Conservation (phyloP, 345 rosid species). For the Durio zibethinus region DNA sequence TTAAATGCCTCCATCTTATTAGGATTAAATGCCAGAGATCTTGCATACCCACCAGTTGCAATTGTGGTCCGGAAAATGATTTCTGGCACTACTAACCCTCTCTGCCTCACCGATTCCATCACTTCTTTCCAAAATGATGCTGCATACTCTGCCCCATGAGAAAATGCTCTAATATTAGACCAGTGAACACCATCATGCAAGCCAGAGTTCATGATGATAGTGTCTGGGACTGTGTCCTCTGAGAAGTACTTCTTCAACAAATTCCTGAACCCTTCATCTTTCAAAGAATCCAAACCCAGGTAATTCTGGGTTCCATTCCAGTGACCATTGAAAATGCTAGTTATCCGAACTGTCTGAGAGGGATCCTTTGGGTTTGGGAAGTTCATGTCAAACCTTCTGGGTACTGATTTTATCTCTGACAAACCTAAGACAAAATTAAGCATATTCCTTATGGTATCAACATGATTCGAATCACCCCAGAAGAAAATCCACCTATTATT, state of each 20-base stretch:
- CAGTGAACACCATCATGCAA: slow-evolving; percentile 85
- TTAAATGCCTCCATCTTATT: slow-evolving; percentile 85
- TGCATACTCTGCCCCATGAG: slow-evolving; percentile 57
- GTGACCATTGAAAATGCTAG: slow-evolving; percentile 95
- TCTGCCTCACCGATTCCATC: slow-evolving; percentile 47
- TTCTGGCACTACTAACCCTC: slow-evolving; percentile 60
- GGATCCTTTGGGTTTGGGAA: slow-evolving; percentile 63
- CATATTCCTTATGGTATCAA: slow-evolving; percentile 84
- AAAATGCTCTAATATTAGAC: slow-evolving; percentile 48
- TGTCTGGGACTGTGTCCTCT: slow-evolving; percentile 66
- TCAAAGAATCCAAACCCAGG: slow-evolving; percentile 79
- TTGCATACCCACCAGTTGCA: slow-evolving; percentile 86
- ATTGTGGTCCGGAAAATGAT: slow-evolving; percentile 73
- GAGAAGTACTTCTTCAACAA: slow-evolving; percentile 69
- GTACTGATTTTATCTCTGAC: slow-evolving; percentile 61
- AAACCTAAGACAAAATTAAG: slow-evolving; percentile 69
- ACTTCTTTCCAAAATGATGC: slow-evolving; percentile 74
- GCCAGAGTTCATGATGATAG: slow-evolving; percentile 82
- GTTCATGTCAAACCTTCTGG: slow-evolving; percentile 79
- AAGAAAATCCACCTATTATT: slow-evolving; percentile 84
- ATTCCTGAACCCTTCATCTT: slow-evolving; percentile 52
- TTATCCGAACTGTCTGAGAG: slow-evolving; percentile 70
- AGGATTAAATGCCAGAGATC: slow-evolving; percentile 71
- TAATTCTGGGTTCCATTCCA: slow-evolving; percentile 83
- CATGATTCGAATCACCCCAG: slow-evolving; percentile 98